Conservation (phyloP, 805 yeast species). For the Metschnikowia aberdeeniae region DNA sequence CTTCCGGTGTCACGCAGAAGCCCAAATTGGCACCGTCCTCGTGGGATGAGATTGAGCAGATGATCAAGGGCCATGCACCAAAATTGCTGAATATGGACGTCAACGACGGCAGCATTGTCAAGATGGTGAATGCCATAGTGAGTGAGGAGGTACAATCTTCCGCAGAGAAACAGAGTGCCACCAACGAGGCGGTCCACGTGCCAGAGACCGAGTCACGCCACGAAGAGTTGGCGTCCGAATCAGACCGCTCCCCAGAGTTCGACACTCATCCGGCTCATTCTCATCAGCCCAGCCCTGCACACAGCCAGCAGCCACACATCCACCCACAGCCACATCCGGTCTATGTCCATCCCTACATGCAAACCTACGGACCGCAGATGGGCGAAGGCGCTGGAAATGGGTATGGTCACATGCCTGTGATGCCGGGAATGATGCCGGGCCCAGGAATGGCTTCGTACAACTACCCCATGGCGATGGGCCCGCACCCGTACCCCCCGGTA, state of each 20-base stretch:
- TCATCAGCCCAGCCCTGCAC: no score
- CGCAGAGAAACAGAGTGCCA: neutral
- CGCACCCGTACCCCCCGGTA: neutral
- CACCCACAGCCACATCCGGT: no score
- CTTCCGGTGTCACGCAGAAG: neutral
- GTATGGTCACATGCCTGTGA: no score
- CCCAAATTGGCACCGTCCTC: slow-evolving; percentile 21
- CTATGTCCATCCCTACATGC: neutral
- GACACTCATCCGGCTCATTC: no score
- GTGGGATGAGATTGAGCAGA: slow-evolving; percentile 35
- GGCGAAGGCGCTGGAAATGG: no score
- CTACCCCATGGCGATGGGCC: slow-evolving; percentile 1
- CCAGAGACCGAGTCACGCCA: no score
- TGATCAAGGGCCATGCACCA: slow-evolving; percentile 32
- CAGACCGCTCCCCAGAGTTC: no score
- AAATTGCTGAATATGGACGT: slow-evolving; percentile 11
- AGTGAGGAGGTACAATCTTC: slow-evolving; percentile 8
- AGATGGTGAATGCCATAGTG: slow-evolving; percentile 16
- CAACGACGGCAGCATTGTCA: slow-evolving; percentile 10
- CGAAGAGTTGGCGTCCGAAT: no score
- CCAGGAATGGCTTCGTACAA: neutral
- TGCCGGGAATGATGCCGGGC: neutral
- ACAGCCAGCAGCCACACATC: no score
- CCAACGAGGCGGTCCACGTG: neutral
- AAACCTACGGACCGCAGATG: neutral